Base-by-base conservation (phyloP, 164 flowering plant genomes). In the Brasenia schreberi region DNA sequence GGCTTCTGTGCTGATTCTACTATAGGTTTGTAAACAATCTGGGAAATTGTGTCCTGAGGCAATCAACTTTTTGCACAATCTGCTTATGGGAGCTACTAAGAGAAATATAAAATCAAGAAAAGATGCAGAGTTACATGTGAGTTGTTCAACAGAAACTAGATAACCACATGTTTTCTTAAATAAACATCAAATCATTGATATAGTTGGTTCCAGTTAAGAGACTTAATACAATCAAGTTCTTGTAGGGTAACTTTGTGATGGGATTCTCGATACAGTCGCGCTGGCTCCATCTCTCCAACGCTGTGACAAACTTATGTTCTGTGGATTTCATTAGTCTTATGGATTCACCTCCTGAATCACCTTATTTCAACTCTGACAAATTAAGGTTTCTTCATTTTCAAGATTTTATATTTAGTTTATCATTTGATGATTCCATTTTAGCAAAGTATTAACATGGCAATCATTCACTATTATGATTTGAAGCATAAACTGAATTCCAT, bases 21-120 rank as follows among this genome's bases (percentile, higher is more conserved):
- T 77, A 65, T 74, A 94, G 99, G 81, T 88, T 11, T 43, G 74
- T 49, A 87, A 81, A 73, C 92, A 89, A 77, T 89, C 97, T 66
- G 65, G 61, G 73, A 94, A 88, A 78, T 84, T 88, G 71, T 94
- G 85, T 76, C 96, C 97, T 60, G 99, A 94, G 81, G 88, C 92
- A 49, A 68, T 91, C 65, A 65, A 79, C 66, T 89, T 89, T 75
- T 77, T 91, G 43, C 81, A 70, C 65, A 78, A 84, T 61, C 64
- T 89, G 70, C 78, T 91, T 70, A 72, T 78, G 73, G 85, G 90
- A 70, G 84, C 93, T 56, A 66, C 72, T 9, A 77, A 72, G 68
- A 66, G 74, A 43, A 81, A 77, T 58, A 67, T 66, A 19, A 69
- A 33, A 52, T 69, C 78, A 52, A 66, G 60, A 67, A 72, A 73